Percentiles rank a stretch among this genome's conserved stretches.
phyloP scores from a whole-genome alignment of 148 eudicot genomes.

The Silene conica region DNA sequence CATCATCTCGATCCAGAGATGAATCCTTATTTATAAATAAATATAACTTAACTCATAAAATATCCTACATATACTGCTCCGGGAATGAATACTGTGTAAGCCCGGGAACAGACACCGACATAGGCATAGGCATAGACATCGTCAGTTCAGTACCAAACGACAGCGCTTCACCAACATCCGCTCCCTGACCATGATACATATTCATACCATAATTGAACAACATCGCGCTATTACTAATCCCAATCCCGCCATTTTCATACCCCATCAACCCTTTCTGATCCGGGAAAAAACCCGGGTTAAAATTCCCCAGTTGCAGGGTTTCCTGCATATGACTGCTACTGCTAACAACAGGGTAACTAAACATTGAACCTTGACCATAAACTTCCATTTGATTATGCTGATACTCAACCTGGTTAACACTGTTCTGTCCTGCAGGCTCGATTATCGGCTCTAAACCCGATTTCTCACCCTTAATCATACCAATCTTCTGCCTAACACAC shows the following conservation, averaged over 20 bases:
- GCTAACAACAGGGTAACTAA: conserved; percentile 12
- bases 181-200: conserved; percentile 15
- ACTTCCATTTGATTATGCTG: conserved; percentile 7
- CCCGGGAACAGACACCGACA: conserved; percentile 22
- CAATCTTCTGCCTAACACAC: conserved; percentile 17
- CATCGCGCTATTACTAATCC: conserved; percentile 6
- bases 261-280: not conserved
- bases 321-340: not conserved
- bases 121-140: conserved; percentile 20
- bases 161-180: not conserved
- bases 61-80: conserved; percentile 3
- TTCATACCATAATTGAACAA: conserved; percentile 25
- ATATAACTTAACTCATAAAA: not conserved
- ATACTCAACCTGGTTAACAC: not conserved
- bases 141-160: conserved; percentile 14
- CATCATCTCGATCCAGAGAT: not conserved
- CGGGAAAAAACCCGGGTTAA: conserved; percentile 8
- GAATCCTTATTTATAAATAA: not conserved
- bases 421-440: not conserved
- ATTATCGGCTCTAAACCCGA: not conserved
- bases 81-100: not conserved
- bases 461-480: not conserved
- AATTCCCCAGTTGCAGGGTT: conserved; percentile 7
- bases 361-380: not conserved
- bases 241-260: not conserved